A percentile compares a stretch with the other conserved stretches of the same genome.
phyloP scores from a whole-genome alignment of 177 flowering plant genomes.

The Vitis hybrid region DNA sequence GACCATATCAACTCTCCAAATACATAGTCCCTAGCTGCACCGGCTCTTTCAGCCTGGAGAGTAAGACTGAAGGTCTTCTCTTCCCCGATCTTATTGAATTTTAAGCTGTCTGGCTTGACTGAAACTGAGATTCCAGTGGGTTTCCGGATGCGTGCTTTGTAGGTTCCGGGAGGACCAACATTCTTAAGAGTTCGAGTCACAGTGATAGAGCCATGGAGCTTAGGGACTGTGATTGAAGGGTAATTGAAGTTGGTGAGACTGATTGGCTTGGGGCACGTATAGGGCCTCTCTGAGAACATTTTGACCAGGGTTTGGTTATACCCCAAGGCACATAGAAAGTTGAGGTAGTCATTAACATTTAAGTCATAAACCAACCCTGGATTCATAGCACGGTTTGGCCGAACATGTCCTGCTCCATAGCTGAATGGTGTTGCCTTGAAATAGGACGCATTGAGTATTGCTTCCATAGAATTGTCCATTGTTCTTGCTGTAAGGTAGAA shows the following conservation, averaged over 20 bases:
- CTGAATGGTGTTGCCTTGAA: constrained; percentile 35
- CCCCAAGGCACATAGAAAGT: constrained; percentile 34
- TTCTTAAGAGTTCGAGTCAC: constrained; percentile 35
- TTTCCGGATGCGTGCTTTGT: constrained; percentile 18
- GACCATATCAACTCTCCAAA: constrained; percentile 43
- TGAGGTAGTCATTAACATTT: constrained; percentile 29
- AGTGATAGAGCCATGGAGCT: constrained; percentile 21
- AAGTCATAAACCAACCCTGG: constrained; percentile 49
- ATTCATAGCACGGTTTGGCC: constrained; percentile 38
- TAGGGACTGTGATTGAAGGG: constrained; percentile 43
- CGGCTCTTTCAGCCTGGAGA: constrained; percentile 9
- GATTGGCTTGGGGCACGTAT: constrained; percentile 19
- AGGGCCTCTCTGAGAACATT: constrained; percentile 11
- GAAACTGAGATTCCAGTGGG: constrained; percentile 28
- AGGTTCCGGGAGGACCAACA: constrained; percentile 36
- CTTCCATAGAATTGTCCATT: constrained; percentile 24
- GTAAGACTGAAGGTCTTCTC: constrained; percentile 31
- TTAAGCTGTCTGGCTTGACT: constrained; percentile 28
- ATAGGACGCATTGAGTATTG: constrained; percentile 24
- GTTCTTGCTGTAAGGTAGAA: constrained; percentile 28
- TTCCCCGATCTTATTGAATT: constrained; percentile 28
- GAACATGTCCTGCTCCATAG: constrained; percentile 47
- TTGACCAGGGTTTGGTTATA: constrained; percentile 23
- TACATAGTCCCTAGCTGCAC: constrained; percentile 18
- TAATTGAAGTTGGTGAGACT: constrained; percentile 38